Percentiles rank a stretch among this genome's conserved stretches.
Evolutionary conservation across 768 basidiomycete species (phyloP).

Genomic region (Kwoniella europaea): DNA sequence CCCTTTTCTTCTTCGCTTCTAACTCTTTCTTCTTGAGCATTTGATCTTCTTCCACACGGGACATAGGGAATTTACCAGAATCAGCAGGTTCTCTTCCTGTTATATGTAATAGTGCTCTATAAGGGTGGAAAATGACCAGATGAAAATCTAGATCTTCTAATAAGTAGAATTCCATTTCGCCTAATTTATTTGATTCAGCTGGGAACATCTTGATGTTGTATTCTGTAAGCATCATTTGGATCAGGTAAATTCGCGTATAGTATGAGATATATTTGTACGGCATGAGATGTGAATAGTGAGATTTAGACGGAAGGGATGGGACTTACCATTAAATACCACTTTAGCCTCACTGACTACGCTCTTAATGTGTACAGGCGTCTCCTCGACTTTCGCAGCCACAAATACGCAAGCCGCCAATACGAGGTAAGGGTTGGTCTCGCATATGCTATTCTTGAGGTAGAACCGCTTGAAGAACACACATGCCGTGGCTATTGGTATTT

Average conservation of each 20-base stretch:
- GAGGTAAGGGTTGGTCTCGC: conserved; percentile 92
- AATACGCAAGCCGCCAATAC: conserved; percentile 93
- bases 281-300: too few species aligned
- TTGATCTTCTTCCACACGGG: conserved; percentile 41
- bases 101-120: conserved; percentile 80
- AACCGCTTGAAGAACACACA: conserved; percentile 95
- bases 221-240: too few species aligned
- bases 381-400: conserved; percentile 95
- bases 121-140: conserved; percentile 90
- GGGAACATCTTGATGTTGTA: conserved; percentile 80
- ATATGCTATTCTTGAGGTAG: conserved; percentile 92
- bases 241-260: too few species aligned
- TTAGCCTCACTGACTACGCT: conserved; percentile 83
- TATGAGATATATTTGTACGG: too few species aligned
- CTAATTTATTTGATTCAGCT: conserved; percentile 84
- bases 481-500: conserved; percentile 89
- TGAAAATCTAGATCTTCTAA: conserved; percentile 96
- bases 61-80: conserved; percentile 57
- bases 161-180: conserved; percentile 99
- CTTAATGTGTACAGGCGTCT: conserved; percentile 93
- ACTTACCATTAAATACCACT: conserved; percentile 65
- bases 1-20: conserved; percentile 71
- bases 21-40: conserved; percentile 32
- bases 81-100: conserved; percentile 67
- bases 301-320: not conserved